These are phyloP conservation scores for Phytophthora crassamura DNA, from an alignment of 352 stramenopile genomes.

Conservation along the genomic window DNA sequence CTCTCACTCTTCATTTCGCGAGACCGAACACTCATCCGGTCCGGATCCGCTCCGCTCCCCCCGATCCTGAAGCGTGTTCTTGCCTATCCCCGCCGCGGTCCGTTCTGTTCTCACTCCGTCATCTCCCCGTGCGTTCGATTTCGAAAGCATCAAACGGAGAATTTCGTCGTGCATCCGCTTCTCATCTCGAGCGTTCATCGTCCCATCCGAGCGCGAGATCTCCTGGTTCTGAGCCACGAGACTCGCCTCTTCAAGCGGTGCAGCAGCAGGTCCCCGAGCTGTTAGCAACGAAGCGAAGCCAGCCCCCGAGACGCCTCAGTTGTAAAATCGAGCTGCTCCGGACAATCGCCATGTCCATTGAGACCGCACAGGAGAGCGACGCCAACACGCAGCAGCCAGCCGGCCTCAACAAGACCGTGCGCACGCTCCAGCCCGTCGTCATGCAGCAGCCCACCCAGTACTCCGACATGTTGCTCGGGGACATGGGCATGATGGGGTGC, in stretches of 20 bases:
- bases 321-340: slow-evolving; percentile 34
- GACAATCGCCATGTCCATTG: slow-evolving; percentile 53
- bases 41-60: slow-evolving; percentile 8
- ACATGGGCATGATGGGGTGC: slow-evolving; percentile 74
- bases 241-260: slow-evolving; percentile 39
- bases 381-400: slow-evolving; percentile 12
- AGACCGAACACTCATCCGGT: slow-evolving; percentile 5
- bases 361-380: slow-evolving; percentile 40
- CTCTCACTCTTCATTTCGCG: slow-evolving; percentile 44
- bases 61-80: slow-evolving; percentile 29
- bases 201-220: slow-evolving; percentile 34
- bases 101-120: slow-evolving; percentile 30
- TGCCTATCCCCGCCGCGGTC: slow-evolving; percentile 20
- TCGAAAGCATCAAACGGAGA: slow-evolving; percentile 35
- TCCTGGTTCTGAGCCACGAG: slow-evolving; percentile 32
- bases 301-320: slow-evolving; percentile 38
- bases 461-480: slow-evolving; percentile 63
- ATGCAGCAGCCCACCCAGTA: slow-evolving; percentile 39
- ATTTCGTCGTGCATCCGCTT: slow-evolving; percentile 32
- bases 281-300: slow-evolving; percentile 33
- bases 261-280: slow-evolving; percentile 23
- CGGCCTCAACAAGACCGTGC: slow-evolving; percentile 19
- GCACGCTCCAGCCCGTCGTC: slow-evolving; percentile 14
- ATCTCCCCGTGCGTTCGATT: slow-evolving; percentile 30
- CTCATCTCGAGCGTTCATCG: slow-evolving; percentile 35